Evolutionary conservation across 305 asterid genomes (phyloP).

Genomic region (Fraxinus nigra): DNA sequence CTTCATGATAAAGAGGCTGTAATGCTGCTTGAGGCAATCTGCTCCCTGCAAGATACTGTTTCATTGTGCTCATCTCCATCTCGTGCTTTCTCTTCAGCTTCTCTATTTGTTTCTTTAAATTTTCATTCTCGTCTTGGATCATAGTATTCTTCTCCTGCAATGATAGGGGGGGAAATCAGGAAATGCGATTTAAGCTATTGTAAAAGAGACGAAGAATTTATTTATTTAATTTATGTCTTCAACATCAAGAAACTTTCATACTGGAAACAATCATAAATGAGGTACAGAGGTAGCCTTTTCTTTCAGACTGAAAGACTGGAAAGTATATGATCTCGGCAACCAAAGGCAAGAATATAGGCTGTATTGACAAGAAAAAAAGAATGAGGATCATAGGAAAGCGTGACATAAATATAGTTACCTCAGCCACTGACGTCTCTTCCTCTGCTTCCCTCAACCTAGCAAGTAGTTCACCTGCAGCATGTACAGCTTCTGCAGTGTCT

Average conservation of each 20-base stretch:
- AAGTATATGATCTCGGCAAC: background rate
- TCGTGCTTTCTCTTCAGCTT: conserved; percentile 84
- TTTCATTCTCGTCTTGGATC: conserved; percentile 74
- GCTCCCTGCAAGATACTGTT: conserved; percentile 86
- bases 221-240: background rate
- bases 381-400: background rate
- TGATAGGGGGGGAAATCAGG: background rate
- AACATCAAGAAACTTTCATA: background rate
- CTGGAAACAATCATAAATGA: background rate
- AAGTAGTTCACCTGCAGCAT: conserved; percentile 92
- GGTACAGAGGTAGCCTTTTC: background rate
- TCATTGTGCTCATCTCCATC: conserved; percentile 95
- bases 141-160: conserved; percentile 56
- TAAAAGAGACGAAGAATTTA: background rate
- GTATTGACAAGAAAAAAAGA: background rate
- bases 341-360: background rate
- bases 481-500: conserved; percentile 98
- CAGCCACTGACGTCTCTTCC: conserved; percentile 71
- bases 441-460: conserved; percentile 90
- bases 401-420: conserved; percentile 43
- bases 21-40: conserved; percentile 87
- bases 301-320: background rate
- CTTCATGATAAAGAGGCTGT: conserved; percentile 50
- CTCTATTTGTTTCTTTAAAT: conserved; percentile 68
- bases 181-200: background rate